A percentile compares a stretch with the other conserved stretches of the same genome.
Conservation (phyloP, 352 stramenopile genomes). For the Aphanomyces euteiches region DNA sequence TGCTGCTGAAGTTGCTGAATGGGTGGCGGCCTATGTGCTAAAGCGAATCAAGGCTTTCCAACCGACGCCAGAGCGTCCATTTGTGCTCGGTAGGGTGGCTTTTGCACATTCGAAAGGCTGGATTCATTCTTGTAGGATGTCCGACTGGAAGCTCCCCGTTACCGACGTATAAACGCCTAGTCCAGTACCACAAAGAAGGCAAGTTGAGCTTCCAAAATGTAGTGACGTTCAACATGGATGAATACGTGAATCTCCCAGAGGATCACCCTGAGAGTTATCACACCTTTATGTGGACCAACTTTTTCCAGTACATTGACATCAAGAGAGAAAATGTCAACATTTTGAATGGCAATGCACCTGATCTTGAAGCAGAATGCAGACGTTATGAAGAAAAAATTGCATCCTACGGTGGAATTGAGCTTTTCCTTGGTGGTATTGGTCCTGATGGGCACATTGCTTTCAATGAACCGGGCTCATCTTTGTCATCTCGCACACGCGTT, state of each 20-base stretch:
- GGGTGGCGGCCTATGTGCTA: slow-evolving; percentile 77
- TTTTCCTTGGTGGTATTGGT: slow-evolving; percentile 90
- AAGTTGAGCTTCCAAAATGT: slow-evolving; percentile 79
- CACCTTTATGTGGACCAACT: slow-evolving; percentile 87
- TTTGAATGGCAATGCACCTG: slow-evolving; percentile 73
- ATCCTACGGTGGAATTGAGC: slow-evolving; percentile 80
- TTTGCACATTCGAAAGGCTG: background rate
- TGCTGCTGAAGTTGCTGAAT: slow-evolving; percentile 54
- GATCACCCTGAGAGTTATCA: slow-evolving; percentile 86
- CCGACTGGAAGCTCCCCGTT: slow-evolving; percentile 85
- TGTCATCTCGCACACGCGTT: slow-evolving; percentile 75
- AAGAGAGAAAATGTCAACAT: slow-evolving; percentile 86
- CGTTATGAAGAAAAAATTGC: slow-evolving; percentile 84
- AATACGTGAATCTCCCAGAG: slow-evolving; percentile 75
- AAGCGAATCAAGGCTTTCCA: slow-evolving; percentile 76
- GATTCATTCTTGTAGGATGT: slow-evolving; percentile 34
- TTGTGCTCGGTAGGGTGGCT: slow-evolving; percentile 59
- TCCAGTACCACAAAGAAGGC: slow-evolving; percentile 45
- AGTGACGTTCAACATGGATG: slow-evolving; percentile 91
- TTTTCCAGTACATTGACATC: slow-evolving; percentile 89
- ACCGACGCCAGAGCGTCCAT: slow-evolving; percentile 64
- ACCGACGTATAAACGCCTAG: slow-evolving; percentile 73
- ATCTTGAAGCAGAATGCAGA: slow-evolving; percentile 71
- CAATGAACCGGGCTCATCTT: slow-evolving; percentile 86
- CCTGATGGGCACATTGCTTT: slow-evolving; percentile 92